These are phyloP conservation scores for Ophiostoma perfectum DNA, from an alignment of 2,329 filamentous ascomycete species.

Conservation along the genomic window DNA sequence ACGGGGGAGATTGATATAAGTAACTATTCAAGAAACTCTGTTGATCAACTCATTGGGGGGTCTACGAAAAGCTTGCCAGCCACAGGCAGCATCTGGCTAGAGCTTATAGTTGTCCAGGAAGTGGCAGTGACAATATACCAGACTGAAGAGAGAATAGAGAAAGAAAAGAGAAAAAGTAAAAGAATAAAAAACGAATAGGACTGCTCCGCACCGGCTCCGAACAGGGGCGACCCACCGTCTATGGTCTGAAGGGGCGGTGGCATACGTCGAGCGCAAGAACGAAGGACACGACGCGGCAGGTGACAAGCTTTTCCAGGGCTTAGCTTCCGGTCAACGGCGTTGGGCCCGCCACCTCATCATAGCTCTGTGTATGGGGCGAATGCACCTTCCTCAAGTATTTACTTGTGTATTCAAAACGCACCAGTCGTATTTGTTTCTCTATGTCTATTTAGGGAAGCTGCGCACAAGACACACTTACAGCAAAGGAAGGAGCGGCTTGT, in stretches of 20 bases:
- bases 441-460: no score
- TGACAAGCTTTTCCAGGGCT: background rate
- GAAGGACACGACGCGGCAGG: background rate
- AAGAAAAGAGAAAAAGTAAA: conserved; percentile 1
- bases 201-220: conserved; percentile 21
- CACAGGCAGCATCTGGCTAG: background rate
- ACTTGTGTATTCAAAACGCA: no score
- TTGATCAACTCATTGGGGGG: background rate
- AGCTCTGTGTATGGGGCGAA: no score
- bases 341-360: background rate
- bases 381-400: no score
- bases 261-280: background rate
- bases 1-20: background rate
- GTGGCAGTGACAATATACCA: background rate
- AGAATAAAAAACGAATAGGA: background rate
- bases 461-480: no score
- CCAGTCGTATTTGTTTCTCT: no score
- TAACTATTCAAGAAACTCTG: background rate
- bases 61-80: conserved; percentile 1
- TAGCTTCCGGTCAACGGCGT: background rate
- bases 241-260: conserved; percentile 1
- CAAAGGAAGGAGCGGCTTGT: no score
- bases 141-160: background rate
- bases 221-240: conserved; percentile 5
- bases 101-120: background rate